Percentiles rank a stretch among this genome's conserved stretches.
Conservation (phyloP, 2,329 filamentous ascomycete genomes). For the Zymoseptoria ardabiliae region DNA sequence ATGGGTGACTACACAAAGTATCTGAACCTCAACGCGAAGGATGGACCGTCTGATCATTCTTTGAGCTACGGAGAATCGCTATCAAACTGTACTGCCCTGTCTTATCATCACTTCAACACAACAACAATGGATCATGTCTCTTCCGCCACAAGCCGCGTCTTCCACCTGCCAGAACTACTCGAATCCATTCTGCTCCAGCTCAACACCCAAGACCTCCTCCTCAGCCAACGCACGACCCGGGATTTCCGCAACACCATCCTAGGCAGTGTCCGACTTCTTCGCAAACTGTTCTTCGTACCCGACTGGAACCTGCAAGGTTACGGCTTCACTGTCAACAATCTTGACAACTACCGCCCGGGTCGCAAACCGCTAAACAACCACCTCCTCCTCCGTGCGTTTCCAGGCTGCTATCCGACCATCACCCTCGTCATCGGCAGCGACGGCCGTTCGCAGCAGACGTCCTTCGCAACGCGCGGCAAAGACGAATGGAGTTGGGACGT, state of each 20-base stretch:
- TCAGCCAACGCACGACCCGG: slow-evolving; percentile 26
- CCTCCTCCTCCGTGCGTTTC: slow-evolving; percentile 28
- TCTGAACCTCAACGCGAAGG: too few relatives aligned
- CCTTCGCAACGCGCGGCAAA: neutral
- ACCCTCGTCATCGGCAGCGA: slow-evolving; percentile 26
- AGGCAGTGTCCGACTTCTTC: slow-evolving; percentile 24
- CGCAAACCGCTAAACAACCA: slow-evolving; percentile 30
- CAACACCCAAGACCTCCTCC: slow-evolving; percentile 25
- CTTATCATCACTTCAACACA: neutral
- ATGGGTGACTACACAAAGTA: too few relatives aligned
- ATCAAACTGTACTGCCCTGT: neutral
- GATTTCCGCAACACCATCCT: slow-evolving; percentile 24
- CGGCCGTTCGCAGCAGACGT: slow-evolving; percentile 2
- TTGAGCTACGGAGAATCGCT: too few relatives aligned
- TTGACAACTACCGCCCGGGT: slow-evolving; percentile 14
- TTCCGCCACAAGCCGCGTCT: slow-evolving; percentile 14
- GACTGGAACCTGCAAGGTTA: slow-evolving; percentile 25
- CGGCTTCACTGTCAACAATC: slow-evolving; percentile 16
- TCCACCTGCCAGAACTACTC: slow-evolving; percentile 34
- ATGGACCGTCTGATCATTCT: too few relatives aligned
- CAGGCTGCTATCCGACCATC: slow-evolving; percentile 29
- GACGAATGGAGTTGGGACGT: slow-evolving; percentile 31
- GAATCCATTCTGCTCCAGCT: slow-evolving; percentile 32
- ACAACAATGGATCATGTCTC: neutral
- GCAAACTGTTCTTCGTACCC: slow-evolving; percentile 30